Base-by-base conservation (phyloP, 108 stramenopile genomes). In the Seminavis robusta region DNA sequence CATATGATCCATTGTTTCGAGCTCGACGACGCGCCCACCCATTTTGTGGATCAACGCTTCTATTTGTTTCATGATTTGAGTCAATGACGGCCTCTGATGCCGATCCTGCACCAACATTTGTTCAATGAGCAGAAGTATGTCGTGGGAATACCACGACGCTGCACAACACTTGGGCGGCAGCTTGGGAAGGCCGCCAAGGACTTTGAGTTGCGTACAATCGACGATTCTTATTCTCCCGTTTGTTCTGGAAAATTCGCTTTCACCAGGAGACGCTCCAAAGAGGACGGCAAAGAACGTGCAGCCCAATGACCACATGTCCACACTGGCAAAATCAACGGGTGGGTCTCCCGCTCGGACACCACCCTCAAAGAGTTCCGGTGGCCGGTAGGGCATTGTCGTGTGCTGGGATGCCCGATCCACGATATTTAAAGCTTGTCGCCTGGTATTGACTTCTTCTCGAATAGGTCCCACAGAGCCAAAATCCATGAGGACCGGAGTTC, bases 301-400 rank as follows among this genome's bases (percentile, higher is more conserved):
- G 8, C 88, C 88, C 51, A 82, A 69, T 24, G 59, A 65, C 85
- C 92, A 93, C n/a, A 88, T 86, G 67, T 89, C 92, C 1, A 87
- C 83, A 15, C 70, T 79, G 0, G 63, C 78, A 55, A 73, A 86
- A 61, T 85, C 84, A 28, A 84, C 37, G 36, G 62, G 38, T 0
- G 44, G 65, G 15, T 79, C 73, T 20, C 57, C 67, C 1, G 59
- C 68, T 23, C 77, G 64, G 8, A 79, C 25, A n/a, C 77, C 82
- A n/a, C 86, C 88, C 20, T 89, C 83, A 39, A 87, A 88, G 6
- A 93, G 57, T 65, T 93, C 88, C 8, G 92, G 92, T 15, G 92
- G 83, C 23, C 92, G 78, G 67, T 93, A 93, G 2, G 85, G 50
- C n/a, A 85, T 65, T 21, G 92, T 93, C 0, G 84, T 83, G 38